phyloP scores from a whole-genome alignment of 306 rosid genomes.

The Quercus agrifolia region DNA sequence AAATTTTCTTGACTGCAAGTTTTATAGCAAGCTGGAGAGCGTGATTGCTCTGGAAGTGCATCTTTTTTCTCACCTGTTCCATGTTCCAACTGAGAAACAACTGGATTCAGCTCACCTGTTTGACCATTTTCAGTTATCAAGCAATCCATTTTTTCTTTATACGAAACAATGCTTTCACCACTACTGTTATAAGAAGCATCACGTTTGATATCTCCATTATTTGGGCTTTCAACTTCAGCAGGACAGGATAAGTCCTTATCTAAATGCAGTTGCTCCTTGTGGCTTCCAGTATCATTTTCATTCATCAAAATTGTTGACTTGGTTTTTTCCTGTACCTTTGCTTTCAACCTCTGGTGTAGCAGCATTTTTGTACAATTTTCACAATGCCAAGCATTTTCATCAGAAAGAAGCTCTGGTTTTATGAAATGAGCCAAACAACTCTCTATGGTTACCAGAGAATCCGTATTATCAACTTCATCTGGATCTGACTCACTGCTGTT shows the following conservation, averaged over 20 bases:
- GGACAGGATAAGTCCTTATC: conserved; percentile 27
- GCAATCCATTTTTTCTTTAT: conserved; percentile 19
- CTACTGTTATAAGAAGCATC: conserved; percentile 10
- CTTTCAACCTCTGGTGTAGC: conserved; percentile 40
- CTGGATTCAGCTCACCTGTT: conserved; percentile 26
- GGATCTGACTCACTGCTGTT: conserved; percentile 82
- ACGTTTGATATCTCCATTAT: conserved; percentile 36
- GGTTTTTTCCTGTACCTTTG: conserved; percentile 29
- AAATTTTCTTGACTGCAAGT: conserved; percentile 41
- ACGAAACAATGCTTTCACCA: conserved; percentile 31
- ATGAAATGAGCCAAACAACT: conserved; percentile 85
- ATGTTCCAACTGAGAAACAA: conserved; percentile 25
- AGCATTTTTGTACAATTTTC: conserved; percentile 76
- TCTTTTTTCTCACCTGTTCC: conserved; percentile 26
- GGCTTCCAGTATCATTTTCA: conserved; percentile 37
- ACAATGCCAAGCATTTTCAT: conserved; percentile 95
- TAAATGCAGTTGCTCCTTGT: conserved; percentile 28
- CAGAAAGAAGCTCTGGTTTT: conserved; percentile 84
- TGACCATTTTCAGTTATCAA: conserved; percentile 40
- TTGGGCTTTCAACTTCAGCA: conserved; percentile 23
- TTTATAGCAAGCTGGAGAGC: conserved; percentile 35
- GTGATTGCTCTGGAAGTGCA: conserved; percentile 27
- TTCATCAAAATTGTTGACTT: conserved; percentile 20
- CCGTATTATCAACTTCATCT: conserved; percentile 88
- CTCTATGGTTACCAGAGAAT: conserved; percentile 87